phyloP scores from a whole-genome alignment of 2,329 filamentous ascomycete genomes.

The Periconia digitata region DNA sequence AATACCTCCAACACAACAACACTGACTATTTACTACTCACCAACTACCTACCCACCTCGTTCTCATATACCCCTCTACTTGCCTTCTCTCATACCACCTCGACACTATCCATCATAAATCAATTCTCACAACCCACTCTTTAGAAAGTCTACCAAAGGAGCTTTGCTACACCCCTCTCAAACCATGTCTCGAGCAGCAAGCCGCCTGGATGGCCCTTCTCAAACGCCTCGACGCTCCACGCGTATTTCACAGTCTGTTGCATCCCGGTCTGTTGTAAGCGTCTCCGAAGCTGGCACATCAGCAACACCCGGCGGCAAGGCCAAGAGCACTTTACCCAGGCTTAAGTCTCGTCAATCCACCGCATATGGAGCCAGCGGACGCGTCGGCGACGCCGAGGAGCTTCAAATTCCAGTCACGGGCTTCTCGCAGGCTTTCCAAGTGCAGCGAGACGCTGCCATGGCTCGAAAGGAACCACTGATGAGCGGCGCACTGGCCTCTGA shows the following conservation, averaged over 20 bases:
- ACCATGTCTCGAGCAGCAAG: conserved; percentile 28
- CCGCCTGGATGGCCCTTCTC: conserved; percentile 19
- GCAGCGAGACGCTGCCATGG: conserved; percentile 29
- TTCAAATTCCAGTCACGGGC: conserved; percentile 27
- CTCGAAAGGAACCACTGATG: conserved; percentile 20
- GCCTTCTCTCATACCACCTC: not conserved
- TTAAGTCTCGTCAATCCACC: conserved; percentile 34
- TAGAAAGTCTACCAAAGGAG: not conserved
- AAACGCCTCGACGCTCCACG: conserved; percentile 35
- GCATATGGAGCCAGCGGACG: conserved; percentile 42
- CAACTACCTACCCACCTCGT: not conserved
- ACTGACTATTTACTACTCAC: not conserved
- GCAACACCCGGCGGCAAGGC: conserved; percentile 17
- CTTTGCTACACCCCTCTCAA: not conserved
- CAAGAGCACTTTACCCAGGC: conserved; percentile 29
- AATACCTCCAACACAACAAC: not conserved
- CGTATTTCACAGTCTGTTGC: conserved; percentile 31
- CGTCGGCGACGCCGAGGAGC: conserved; percentile 30
- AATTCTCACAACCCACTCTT: not conserved
- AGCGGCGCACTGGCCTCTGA: conserved; percentile 15
- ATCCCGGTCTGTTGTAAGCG: conserved; percentile 24
- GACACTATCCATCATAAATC: not conserved
- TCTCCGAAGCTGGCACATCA: conserved; percentile 15
- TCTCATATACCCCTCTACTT: not conserved
- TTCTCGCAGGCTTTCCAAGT: conserved; percentile 36